Evolutionary conservation across 2,329 filamentous ascomycete genomes (phyloP), one percentile per base, ranked within the genome.

Genomic region (Pseudofabraea citricarpa): DNA sequence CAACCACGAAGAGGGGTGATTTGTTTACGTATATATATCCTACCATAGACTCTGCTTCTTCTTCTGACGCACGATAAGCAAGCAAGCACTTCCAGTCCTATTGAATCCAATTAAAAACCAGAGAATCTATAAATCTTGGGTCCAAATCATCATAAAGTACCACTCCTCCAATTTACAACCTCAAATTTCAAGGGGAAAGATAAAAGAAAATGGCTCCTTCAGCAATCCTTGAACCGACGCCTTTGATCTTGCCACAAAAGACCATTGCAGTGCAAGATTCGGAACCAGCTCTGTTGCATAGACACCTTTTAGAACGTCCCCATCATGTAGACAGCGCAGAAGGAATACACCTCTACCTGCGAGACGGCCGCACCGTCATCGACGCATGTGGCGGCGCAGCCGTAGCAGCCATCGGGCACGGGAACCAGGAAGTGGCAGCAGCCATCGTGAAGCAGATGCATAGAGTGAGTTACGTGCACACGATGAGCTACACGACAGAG

Each of bases 331-430:
- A 15, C 6, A 22, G 18, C 20, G 35, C 18, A 23, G 7, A 18
- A 7, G 35, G 35, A n/a, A 37, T 9, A 13, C 16, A 37, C 8
- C 5, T 23, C 12, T 15, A 5, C n/a, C 8, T 36, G 6, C 6
- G 12, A n/a, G 32, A 36, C 20, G 35, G 35, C 21, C 9, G 16
- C 5, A 10, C 9, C 5, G 73, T 90, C 26, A 72, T 89, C 8
- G 86, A 90, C 57, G 83, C 77, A 2, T 85, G 81, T 20, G 77
- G 83, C 22, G 86, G 86, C 12, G 82, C 85, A 5, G 83, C 81
- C n/a, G 85, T 88, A 2, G 70, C 79, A 5, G 81, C 79, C 55
- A 67, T 90, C 12, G 86, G 86, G 5, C 81, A 87, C 51, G 78
- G 76, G 24, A 72, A 81, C 40, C 56, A 68, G 23, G 69, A 80